A percentile compares a stretch with the other conserved stretches of the same genome.
phyloP scores from a whole-genome alignment of 805 yeast species.

The Ascoidea rubescens region DNA sequence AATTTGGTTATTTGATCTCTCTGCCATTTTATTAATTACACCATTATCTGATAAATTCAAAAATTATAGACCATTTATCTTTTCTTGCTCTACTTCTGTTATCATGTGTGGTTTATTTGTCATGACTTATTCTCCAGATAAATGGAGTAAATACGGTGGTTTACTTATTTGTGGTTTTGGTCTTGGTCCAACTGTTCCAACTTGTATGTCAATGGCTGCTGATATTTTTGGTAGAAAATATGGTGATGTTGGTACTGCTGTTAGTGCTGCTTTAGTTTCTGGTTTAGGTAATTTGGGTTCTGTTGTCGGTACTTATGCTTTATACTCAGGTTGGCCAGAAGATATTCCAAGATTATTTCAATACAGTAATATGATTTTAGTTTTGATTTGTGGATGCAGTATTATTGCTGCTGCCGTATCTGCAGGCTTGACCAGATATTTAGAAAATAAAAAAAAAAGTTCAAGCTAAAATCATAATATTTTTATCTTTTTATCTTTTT shows the following conservation, averaged over 20 bases:
- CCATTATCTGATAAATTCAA: constrained; percentile 68
- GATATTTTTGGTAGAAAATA: constrained; percentile 58
- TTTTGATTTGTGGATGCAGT: constrained; percentile 61
- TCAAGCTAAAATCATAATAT: too few relatives aligned
- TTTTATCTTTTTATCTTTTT: too few relatives aligned
- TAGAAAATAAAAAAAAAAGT: too few relatives aligned
- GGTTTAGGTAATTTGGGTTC: constrained; percentile 84
- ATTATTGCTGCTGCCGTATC: constrained; percentile 33
- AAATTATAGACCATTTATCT: constrained; percentile 44
- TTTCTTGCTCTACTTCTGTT: constrained; percentile 45
- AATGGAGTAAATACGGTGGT: constrained; percentile 75
- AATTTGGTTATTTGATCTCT: constrained; percentile 77
- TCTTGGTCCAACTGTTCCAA: constrained; percentile 84
- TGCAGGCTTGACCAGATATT: not conserved
- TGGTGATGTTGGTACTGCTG: constrained; percentile 80
- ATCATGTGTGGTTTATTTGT: constrained; percentile 67
- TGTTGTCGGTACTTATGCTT: constrained; percentile 74
- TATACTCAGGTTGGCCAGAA: constrained; percentile 79
- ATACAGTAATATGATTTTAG: constrained; percentile 75
- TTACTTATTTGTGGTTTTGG: constrained; percentile 75
- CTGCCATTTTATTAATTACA: constrained; percentile 59
- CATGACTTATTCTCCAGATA: constrained; percentile 56
- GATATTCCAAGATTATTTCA: constrained; percentile 48
- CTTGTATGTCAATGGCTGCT: constrained; percentile 71
- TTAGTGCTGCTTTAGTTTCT: constrained; percentile 67